phyloP scores from a whole-genome alignment of 108 stramenopile genomes.

The Nitzschia putrida region DNA sequence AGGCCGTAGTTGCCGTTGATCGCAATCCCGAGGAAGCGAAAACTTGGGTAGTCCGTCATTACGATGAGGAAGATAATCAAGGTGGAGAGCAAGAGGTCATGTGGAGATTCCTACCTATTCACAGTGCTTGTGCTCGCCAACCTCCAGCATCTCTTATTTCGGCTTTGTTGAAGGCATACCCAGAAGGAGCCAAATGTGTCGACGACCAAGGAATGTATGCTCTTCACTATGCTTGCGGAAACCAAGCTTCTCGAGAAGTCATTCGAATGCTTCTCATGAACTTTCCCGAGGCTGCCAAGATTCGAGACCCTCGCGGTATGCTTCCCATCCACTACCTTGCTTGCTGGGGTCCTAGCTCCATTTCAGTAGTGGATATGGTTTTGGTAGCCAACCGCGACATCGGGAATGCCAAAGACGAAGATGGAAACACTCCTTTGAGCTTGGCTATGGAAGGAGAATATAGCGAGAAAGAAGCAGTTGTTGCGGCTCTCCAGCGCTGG shows the following conservation, averaged over 20 bases:
- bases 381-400: conserved; percentile 68
- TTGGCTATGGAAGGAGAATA: conserved; percentile 71
- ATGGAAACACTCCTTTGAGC: conserved; percentile 72
- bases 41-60: conserved; percentile 78
- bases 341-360: conserved; percentile 72
- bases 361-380: conserved; percentile 73
- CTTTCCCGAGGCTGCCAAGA: conserved; percentile 67
- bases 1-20: conserved; percentile 46
- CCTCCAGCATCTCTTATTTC: conserved; percentile 64
- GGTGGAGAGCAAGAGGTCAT: conserved; percentile 43
- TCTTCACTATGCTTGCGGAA: conserved; percentile 85
- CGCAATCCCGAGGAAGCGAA: conserved; percentile 49
- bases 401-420: conserved; percentile 53
- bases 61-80: conserved; percentile 42
- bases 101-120: conserved; percentile 85
- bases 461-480: conserved; percentile 45
- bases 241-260: conserved; percentile 65
- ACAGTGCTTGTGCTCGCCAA: conserved; percentile 74
- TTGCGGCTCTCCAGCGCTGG: conserved; percentile 46
- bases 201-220: conserved; percentile 86
- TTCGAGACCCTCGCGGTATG: conserved; percentile 77
- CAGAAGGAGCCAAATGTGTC: conserved; percentile 58
- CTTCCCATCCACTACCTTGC: conserved; percentile 81
- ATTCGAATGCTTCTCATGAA: conserved; percentile 65
- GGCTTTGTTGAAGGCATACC: conserved; percentile 63